Conservation (phyloP, 2,329 filamentous ascomycete genomes). For the Colletotrichum sp. region DNA sequence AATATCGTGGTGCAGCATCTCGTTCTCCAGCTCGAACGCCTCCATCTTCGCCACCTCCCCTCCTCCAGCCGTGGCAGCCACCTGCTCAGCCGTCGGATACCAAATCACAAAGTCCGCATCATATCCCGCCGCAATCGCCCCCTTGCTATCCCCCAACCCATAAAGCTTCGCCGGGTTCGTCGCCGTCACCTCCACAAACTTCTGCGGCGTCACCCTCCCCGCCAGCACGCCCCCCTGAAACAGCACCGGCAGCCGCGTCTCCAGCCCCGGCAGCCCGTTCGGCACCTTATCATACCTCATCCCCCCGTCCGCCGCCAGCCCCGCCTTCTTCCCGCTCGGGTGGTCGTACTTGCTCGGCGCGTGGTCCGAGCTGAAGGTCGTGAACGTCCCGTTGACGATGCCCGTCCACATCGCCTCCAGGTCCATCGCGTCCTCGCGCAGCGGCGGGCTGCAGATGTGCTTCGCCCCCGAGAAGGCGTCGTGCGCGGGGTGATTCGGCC, state of each 20-base stretch:
- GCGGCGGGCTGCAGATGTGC: conserved; percentile 59
- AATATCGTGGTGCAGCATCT: conserved; percentile 63
- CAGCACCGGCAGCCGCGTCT: conserved; percentile 56
- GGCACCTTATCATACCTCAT: conserved; percentile 60
- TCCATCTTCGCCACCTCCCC: conserved; percentile 11
- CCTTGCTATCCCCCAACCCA: conserved; percentile 57
- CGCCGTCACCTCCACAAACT: conserved; percentile 59
- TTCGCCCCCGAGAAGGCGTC: conserved; percentile 61
- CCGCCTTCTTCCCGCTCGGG: conserved; percentile 53
- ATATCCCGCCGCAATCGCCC: conserved; percentile 52
- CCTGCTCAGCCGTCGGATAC: conserved; percentile 45
- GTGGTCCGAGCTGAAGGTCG: conserved; percentile 53
- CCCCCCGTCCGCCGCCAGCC: conserved; percentile 26
- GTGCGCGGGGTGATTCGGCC: conserved; percentile 32
- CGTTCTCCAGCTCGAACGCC: conserved; percentile 51
- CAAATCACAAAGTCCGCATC: conserved; percentile 65
- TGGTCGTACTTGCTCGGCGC: conserved; percentile 55
- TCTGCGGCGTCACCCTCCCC: conserved; percentile 44
- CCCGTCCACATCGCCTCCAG: conserved; percentile 57
- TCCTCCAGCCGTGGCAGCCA: conserved; percentile 3
- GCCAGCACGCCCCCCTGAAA: conserved; percentile 35
- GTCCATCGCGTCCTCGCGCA: conserved; percentile 46
- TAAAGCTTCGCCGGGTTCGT: conserved; percentile 64
- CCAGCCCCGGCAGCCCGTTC: conserved; percentile 63
- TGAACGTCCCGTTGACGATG: conserved; percentile 56